Evolutionary conservation across 176 grass and related monocot genomes (phyloP), one percentile per base, ranked within the genome.

Genomic region (Elymus sibiricus): DNA sequence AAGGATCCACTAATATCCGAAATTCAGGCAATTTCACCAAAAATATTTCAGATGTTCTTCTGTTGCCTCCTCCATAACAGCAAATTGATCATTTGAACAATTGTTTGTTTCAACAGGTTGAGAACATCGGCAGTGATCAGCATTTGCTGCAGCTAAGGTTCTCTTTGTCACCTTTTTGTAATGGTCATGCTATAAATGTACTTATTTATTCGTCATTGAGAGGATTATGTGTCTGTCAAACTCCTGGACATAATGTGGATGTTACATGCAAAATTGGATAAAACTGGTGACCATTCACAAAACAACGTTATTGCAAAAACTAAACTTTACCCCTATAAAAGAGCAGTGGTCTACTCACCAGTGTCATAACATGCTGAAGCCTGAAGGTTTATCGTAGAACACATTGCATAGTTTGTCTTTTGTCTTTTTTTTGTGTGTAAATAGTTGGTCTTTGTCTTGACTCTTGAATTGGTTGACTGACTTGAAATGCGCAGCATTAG

Each of bases 121-220:
- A 92, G 85, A 90, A 98, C 83, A 81, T 64, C 82, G 88, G 83
- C 77, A 95, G 69, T 86, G 92, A 95, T 84, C 92, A 92, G 40
- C 96, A 98, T 92, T 76, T 98, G 46, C 85, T 93, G 66, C 93
- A 98, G 64, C 87, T 98, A 89, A 98, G 96, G 96, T 94, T 87
- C 2, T 65, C 77, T 60, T 51, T 67, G 70, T n/a, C 39, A 68
- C 21, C 42, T 77, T 74, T 90, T 85, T 73, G 38, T 80, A 37
- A 35, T 46, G 37, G 28, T 83, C 44, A 66, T 74, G 43, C 39
- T 83, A 16, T 73, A 67, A 14, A n/a, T 59, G 0, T 62, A 44
- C 66, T 14, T 77, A 49, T 16, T 77, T 62, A 25, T 76, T 85
- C 9, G 9, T 9, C 73, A 75, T 51, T 75, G 15, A 75, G 47